Percentiles rank a stretch among this genome's conserved stretches.
These are phyloP conservation scores for Pichia heedii DNA, from an alignment of 805 yeast genomes.

Conservation along the genomic window DNA sequence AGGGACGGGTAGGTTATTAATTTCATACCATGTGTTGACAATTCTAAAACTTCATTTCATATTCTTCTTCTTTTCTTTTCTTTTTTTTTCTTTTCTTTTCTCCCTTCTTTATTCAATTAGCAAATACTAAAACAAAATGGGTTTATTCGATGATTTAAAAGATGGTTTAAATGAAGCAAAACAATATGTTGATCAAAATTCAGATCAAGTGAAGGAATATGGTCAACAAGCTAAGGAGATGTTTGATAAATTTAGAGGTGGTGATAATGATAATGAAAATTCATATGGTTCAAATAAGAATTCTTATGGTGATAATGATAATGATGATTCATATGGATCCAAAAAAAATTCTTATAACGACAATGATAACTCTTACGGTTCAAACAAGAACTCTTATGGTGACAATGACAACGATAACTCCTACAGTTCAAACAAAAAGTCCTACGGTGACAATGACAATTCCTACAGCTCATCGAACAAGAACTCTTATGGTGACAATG, in stretches of 20 bases:
- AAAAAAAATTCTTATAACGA: conserved; percentile 17
- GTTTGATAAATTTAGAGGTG: conserved; percentile 16
- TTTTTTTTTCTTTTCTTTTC: no score
- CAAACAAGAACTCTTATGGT: conserved; percentile 17
- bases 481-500: conserved; percentile 7
- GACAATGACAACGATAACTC: conserved; percentile 22
- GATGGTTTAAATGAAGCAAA: conserved; percentile 1
- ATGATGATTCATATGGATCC: conserved; percentile 27
- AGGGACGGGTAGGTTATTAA: no score
- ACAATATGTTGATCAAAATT: conserved; percentile 1
- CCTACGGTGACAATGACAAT: conserved; percentile 26
- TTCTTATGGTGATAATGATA: conserved; percentile 22
- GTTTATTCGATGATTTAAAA: conserved; percentile 5
- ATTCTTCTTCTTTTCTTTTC: not conserved
- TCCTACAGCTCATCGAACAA: conserved; percentile 19
- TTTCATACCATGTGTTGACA: no score
- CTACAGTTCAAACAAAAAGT: conserved; percentile 19
- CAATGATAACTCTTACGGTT: conserved; percentile 26
- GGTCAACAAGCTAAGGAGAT: conserved; percentile 5
- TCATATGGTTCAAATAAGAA: conserved; percentile 7
- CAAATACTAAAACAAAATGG: conserved; percentile 9
- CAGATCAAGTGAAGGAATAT: conserved; percentile 1
- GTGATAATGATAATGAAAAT: conserved; percentile 25
- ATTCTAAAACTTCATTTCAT: no score
- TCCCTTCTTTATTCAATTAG: no score